Evolutionary conservation across 371 early-diverging fungal genomes (phyloP).

Genomic region (Sporodiniella umbellata): DNA sequence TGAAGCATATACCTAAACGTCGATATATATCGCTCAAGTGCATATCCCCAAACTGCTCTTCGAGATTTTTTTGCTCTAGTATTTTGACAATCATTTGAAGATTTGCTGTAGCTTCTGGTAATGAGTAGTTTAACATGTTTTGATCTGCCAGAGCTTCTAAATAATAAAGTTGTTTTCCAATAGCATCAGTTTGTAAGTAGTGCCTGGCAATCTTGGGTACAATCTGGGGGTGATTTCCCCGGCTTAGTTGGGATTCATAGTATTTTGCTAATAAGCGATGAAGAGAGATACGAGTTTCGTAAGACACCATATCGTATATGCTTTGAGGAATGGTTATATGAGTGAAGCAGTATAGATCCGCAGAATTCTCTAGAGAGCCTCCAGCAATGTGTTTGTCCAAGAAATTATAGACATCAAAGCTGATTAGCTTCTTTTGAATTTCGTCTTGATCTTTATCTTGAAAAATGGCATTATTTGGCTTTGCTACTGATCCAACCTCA

Average conservation of each 20-base stretch:
- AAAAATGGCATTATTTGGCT: slow-evolving; percentile 31
- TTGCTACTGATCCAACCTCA: slow-evolving; percentile 46
- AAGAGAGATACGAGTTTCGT: slow-evolving; percentile 47
- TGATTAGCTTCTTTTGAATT: slow-evolving; percentile 30
- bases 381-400: slow-evolving; percentile 27
- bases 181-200: slow-evolving; percentile 50
- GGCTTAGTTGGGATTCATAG: slow-evolving; percentile 47
- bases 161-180: slow-evolving; percentile 53
- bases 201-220: slow-evolving; percentile 52
- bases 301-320: slow-evolving; percentile 57
- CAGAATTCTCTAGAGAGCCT: slow-evolving; percentile 20
- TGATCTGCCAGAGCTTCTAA: slow-evolving; percentile 50
- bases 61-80: slow-evolving; percentile 36
- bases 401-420: slow-evolving; percentile 48
- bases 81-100: slow-evolving; percentile 47
- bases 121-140: slow-evolving; percentile 48
- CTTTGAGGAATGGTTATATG: slow-evolving; percentile 51
- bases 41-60: slow-evolving; percentile 35
- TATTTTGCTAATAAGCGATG: slow-evolving; percentile 51
- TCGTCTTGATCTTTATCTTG: slow-evolving; percentile 13
- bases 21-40: slow-evolving; percentile 55
- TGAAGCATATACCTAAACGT: slow-evolving; percentile 48
- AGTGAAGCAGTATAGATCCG: slow-evolving; percentile 39
- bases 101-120: slow-evolving; percentile 49
- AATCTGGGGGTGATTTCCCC: slow-evolving; percentile 42